Base-by-base conservation (phyloP, 768 basidiomycete species). In the Clitopilus hobsonii region DNA sequence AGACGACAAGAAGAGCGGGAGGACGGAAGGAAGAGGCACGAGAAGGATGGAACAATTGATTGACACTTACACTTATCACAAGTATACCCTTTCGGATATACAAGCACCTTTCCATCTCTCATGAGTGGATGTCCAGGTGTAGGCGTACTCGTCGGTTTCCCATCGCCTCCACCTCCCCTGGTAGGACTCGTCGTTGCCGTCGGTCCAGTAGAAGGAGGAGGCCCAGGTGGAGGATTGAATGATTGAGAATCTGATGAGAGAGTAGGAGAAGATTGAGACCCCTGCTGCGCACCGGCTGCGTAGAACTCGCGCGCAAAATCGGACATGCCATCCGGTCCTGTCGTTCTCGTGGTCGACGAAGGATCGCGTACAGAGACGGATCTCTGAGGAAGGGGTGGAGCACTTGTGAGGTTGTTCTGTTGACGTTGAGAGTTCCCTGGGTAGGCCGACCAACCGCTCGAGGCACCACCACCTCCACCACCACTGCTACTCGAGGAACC, bases 61-160 rank as follows among this genome's bases (percentile, higher is more conserved):
- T n/a, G n/a, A n/a, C n/a, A 68, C 75, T 53, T 60, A 89, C 90
- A 92, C 75, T 89, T 91, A 1, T 69, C 64, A 59, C 90, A 93
- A 11, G 76, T 61, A 60, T 81, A 74, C 1, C 79, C 78, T n/a
- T 65, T 69, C 0, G 90, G 89, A 62, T 91, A 92, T 0, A 91
- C 83, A 6, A 93, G 71, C 6, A 89, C 65, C 49, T 77, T 77
- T 2, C 86, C 86, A 29, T 81, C 69, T 22, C 72, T 71, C 53
- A 93, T 68, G 3, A 92, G 71, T 0, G 88, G 86, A 60, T 83
- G 87, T 0, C 91, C 91, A 0, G 84, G 78, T 0, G 74, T 72
- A 3, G 91, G 88, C 2, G 64, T 72, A 5, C 66, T 74, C 0
- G 89, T 93, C 0, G 91, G 91, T 1, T 75, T 73, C 0, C 80